A percentile compares a stretch with the other conserved stretches of the same genome.
Conservation (phyloP, 768 basidiomycete genomes). For the Megacollybia marginata region DNA sequence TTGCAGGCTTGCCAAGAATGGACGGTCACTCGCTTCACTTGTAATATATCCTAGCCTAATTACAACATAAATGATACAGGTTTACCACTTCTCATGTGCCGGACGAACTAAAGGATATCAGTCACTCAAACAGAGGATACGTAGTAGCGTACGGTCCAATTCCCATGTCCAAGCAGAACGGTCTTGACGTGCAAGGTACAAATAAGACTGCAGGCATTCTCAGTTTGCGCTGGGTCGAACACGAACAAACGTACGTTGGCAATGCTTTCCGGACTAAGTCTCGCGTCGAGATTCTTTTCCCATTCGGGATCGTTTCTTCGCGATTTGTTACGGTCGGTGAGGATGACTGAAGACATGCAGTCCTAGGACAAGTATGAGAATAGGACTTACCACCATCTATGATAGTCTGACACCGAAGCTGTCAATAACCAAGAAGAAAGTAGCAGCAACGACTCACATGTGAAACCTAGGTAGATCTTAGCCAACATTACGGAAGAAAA, state of each 20-base stretch:
- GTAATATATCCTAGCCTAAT: too few species aligned
- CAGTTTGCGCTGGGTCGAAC: neutral
- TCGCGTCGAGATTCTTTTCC: constrained; percentile 36
- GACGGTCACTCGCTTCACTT: too few species aligned
- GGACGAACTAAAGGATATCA: constrained; percentile 27
- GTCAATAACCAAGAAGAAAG: neutral
- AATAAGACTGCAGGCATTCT: constrained; percentile 2
- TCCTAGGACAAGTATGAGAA: neutral
- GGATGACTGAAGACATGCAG: constrained; percentile 13
- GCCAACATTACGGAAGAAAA: neutral
- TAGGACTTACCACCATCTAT: constrained; percentile 52
- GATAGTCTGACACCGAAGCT: constrained; percentile 35
- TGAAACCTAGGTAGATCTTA: constrained; percentile 35
- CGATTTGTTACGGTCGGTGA: constrained; percentile 28
- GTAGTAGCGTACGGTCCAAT: constrained; percentile 47
- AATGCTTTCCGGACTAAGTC: constrained; percentile 60
- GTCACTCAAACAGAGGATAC: neutral
- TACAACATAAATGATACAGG: too few species aligned
- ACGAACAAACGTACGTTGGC: constrained; percentile 28
- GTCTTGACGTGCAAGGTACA: constrained; percentile 57
- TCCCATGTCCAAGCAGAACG: constrained; percentile 76
- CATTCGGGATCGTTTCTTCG: constrained; percentile 25
- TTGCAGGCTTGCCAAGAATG: too few species aligned
- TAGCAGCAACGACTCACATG: constrained; percentile 40
- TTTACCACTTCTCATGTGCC: constrained; percentile 40